phyloP scores from a whole-genome alignment of 345 rosid species.

The Syzygium jambos region DNA sequence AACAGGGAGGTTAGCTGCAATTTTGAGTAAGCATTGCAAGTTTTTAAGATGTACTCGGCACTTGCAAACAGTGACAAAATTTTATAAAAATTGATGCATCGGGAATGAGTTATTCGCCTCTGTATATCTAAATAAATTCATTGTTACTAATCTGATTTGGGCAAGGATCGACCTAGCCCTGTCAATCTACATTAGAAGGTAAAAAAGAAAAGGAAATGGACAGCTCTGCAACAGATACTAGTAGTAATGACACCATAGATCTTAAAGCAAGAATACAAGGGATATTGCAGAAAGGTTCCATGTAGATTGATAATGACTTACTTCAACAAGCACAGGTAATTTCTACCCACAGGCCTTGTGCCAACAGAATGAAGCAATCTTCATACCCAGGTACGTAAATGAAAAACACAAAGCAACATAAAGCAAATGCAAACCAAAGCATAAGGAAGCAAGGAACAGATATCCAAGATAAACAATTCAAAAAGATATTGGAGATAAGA shows the following conservation, averaged over 20 bases:
- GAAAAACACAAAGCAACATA: neutral
- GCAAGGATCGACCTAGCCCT: neutral
- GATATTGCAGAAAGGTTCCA: neutral
- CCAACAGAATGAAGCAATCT: neutral
- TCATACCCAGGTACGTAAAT: neutral
- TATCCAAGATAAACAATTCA: neutral
- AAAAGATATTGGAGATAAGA: neutral
- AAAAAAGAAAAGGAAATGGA: neutral
- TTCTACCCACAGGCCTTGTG: neutral
- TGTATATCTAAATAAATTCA: neutral
- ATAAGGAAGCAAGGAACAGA: neutral
- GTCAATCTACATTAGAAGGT: neutral
- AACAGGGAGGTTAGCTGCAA: neutral
- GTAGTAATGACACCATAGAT: neutral
- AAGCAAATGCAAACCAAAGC: neutral
- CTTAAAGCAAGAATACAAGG: neutral
- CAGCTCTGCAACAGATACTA: neutral
- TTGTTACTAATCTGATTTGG: neutral
- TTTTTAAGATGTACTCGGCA: neutral
- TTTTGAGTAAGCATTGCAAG: neutral
- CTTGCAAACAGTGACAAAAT: neutral
- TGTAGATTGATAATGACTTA: neutral
- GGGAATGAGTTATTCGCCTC: neutral
- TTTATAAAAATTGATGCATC: neutral
- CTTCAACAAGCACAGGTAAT: neutral